These are phyloP conservation scores for Penicillium cinerascens DNA, from an alignment of 495 filamentous ascomycete species.

Conservation along the genomic window DNA sequence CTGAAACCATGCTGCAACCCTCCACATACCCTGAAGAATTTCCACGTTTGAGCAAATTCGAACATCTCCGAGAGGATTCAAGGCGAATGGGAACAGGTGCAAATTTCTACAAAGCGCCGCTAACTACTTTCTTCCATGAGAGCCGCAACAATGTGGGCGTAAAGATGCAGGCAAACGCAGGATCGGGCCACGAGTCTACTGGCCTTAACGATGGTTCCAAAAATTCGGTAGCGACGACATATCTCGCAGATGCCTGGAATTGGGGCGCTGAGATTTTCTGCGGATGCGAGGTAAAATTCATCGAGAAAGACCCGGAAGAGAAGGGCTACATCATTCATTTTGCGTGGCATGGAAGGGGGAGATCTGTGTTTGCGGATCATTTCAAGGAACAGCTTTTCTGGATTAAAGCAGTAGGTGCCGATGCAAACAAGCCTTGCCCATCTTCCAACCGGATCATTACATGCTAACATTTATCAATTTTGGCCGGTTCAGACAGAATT, in stretches of 20 bases:
- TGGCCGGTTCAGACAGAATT: not conserved
- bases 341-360: constrained; percentile 60
- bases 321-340: constrained; percentile 62
- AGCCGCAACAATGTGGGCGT: constrained; percentile 61
- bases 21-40: constrained; percentile 53
- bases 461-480: not conserved
- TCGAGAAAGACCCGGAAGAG: constrained; percentile 49
- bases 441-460: not conserved
- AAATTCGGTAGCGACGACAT: constrained; percentile 61
- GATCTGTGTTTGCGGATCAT: constrained; percentile 53
- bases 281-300: constrained; percentile 64
- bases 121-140: constrained; percentile 59
- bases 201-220: constrained; percentile 69
- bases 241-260: constrained; percentile 70
- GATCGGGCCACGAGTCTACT: constrained; percentile 60
- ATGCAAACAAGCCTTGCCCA: not conserved
- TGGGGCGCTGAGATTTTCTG: constrained; percentile 74
- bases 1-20: constrained; percentile 56
- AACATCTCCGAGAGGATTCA: constrained; percentile 56
- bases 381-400: constrained; percentile 63
- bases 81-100: constrained; percentile 43
- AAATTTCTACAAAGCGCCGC: constrained; percentile 54
- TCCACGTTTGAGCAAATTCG: constrained; percentile 52
- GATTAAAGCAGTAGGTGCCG: constrained; percentile 58
- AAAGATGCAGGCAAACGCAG: constrained; percentile 54